Base-by-base conservation (phyloP, 2,329 filamentous ascomycete species). In the Fusarium nanum region DNA sequence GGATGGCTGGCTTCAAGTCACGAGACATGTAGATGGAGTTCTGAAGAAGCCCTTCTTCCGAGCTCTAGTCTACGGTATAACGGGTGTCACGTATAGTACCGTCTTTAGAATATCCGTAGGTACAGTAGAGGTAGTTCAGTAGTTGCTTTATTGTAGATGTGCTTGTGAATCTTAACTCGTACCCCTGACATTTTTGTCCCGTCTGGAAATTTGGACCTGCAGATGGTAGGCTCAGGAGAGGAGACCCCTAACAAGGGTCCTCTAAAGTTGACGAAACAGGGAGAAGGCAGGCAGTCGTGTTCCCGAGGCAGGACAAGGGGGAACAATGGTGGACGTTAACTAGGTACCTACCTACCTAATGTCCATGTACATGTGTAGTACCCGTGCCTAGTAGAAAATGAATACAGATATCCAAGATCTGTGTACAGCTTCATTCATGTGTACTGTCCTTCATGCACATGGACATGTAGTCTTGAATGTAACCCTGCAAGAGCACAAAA, bases 171-270 rank as follows among this genome's bases (percentile, higher is more conserved):
- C 48, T 63, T 58, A 25, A 52, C 59, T 49, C 44, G 20, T 18
- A 44, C 46, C 61, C 45, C 45, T 30, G 46, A 32, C 23, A 45
- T 64, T 67, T 69, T 68, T 50, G 63, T 67, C 60, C 49, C 18
- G 18, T n/a, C 53, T 75, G 68, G 73, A 76, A 76, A 76, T 76
- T 76, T 76, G 74, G 69, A 76, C 60, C 65, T 71, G 72, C 74
- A 70, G 71, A 71, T 61, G 70, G 73, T 67, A 57, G 67, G 47
- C 54, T 49, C 50, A 62, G 57, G 41, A 64, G 44, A 64, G 59
- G 49, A 64, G 68, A 62, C 73, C 73, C 73, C 73, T 76, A 61
- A 60, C 72, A 62, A 71, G 73, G 73, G 69, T 75, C 50, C 46
- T 60, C 37, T 64, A 28, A 56, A 55, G 57, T 56, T 54, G 56